Conservation (phyloP, 306 rosid genomes). For the Benincasa hispida region DNA sequence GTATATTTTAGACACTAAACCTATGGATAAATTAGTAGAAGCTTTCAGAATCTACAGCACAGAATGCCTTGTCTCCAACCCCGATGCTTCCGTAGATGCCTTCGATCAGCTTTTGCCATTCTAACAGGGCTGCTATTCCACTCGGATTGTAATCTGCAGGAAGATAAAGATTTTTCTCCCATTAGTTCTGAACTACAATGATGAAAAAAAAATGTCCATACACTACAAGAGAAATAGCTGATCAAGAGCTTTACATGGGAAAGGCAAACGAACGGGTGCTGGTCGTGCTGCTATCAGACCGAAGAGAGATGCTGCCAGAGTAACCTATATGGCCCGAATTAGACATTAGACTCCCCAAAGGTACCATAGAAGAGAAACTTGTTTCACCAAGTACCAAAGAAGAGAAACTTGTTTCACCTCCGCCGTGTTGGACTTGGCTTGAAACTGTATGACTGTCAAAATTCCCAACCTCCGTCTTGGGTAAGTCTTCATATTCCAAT, state of each 20-base stretch:
- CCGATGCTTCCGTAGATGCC: slow-evolving; percentile 31
- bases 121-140: slow-evolving; percentile 82
- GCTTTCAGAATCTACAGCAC: slow-evolving; percentile 82
- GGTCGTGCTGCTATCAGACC: slow-evolving; percentile 93
- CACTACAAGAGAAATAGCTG: neutral
- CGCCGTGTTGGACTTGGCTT: slow-evolving; percentile 18
- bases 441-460: slow-evolving; percentile 10
- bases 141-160: slow-evolving; percentile 64
- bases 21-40: slow-evolving; percentile 16
- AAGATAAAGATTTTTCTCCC: neutral
- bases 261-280: slow-evolving; percentile 96
- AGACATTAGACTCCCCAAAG: slow-evolving; percentile 30
- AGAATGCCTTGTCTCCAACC: slow-evolving; percentile 57
- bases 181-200: neutral
- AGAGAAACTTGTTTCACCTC: slow-evolving; percentile 49
- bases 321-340: slow-evolving; percentile 51
- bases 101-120: slow-evolving; percentile 70
- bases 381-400: slow-evolving; percentile 32
- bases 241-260: slow-evolving; percentile 34
- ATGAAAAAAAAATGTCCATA: neutral
- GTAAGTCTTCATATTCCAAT: slow-evolving; percentile 8
- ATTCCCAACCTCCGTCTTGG: slow-evolving; percentile 8
- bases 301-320: slow-evolving; percentile 78
- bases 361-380: slow-evolving; percentile 43
- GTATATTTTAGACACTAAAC: slow-evolving; percentile 24